A percentile compares a stretch with the other conserved stretches of the same genome.
These are phyloP conservation scores for Martiniozyma asiatica DNA, from an alignment of 1,139 yeast species.

Conservation along the genomic window DNA sequence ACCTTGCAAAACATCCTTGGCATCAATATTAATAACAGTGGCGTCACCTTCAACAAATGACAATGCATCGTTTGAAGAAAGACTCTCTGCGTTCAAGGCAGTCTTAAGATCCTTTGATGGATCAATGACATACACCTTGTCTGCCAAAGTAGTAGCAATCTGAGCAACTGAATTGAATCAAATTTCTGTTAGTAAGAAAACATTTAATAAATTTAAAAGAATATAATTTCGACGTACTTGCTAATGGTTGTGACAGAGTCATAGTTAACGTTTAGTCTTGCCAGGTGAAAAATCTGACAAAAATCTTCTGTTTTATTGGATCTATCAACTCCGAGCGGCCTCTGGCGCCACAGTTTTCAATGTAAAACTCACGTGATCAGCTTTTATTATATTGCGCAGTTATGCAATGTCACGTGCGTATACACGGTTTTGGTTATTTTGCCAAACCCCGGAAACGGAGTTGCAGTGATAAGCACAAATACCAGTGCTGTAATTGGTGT, in stretches of 20 bases:
- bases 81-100: constrained; percentile 8
- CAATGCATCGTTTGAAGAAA: constrained; percentile 42
- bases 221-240: constrained; percentile 12
- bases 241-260: constrained; percentile 10
- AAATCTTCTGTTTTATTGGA: constrained; percentile 1
- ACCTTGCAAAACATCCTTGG: constrained; percentile 37
- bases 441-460: no score
- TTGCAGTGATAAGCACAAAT: no score
- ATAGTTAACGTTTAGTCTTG: constrained; percentile 3
- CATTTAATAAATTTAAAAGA: no score
- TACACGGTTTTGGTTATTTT: no score
- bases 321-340: constrained; percentile 2
- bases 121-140: constrained; percentile 15
- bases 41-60: constrained; percentile 28
- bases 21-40: constrained; percentile 44
- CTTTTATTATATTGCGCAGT: no score
- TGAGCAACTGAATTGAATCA: no score
- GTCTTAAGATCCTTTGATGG: constrained; percentile 8
- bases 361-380: no score
- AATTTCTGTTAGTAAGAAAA: no score
- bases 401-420: constrained; percentile 2
- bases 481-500: no score
- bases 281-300: neutral
- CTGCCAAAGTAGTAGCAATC: constrained; percentile 13
- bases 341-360: no score